These are phyloP conservation scores for Cyberlindnera nakhonratchasimensis DNA, from an alignment of 805 yeast species.

Conservation along the genomic window DNA sequence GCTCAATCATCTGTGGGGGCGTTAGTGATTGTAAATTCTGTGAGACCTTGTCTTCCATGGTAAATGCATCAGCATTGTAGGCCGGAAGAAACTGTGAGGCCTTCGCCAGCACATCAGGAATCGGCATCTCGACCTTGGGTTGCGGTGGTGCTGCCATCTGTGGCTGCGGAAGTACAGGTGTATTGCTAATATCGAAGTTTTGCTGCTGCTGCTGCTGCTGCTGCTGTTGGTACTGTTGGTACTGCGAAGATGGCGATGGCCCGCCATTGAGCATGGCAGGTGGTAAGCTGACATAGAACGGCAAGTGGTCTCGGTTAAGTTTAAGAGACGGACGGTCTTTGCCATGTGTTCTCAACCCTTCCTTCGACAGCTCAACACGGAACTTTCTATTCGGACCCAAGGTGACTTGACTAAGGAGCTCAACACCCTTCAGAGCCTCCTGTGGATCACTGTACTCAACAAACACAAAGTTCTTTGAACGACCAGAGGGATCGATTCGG, in stretches of 20 bases:
- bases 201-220: slow-evolving; percentile 4
- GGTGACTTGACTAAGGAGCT: slow-evolving; percentile 41
- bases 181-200: slow-evolving; percentile 12
- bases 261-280: slow-evolving; percentile 16
- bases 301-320: slow-evolving; percentile 45
- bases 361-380: slow-evolving; percentile 59
- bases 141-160: no score
- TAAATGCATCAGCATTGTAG: slow-evolving; percentile 42
- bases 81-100: slow-evolving; percentile 58
- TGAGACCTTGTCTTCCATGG: slow-evolving; percentile 54
- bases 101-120: slow-evolving; percentile 47
- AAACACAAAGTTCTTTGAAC: slow-evolving; percentile 65
- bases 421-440: slow-evolving; percentile 50
- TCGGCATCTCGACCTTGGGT: slow-evolving; percentile 23
- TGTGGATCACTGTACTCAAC: slow-evolving; percentile 52
- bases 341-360: slow-evolving; percentile 41
- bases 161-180: slow-evolving; percentile 8
- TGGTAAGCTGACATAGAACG: slow-evolving; percentile 59
- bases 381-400: slow-evolving; percentile 43
- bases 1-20: slow-evolving; percentile 67
- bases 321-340: slow-evolving; percentile 41
- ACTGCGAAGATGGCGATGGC: not conserved
- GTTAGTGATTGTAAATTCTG: slow-evolving; percentile 60
- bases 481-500: slow-evolving; percentile 38
- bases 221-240: slow-evolving; percentile 1